These are phyloP conservation scores for Sporothrix pallida DNA, from an alignment of 2,329 filamentous ascomycete species.

Conservation along the genomic window DNA sequence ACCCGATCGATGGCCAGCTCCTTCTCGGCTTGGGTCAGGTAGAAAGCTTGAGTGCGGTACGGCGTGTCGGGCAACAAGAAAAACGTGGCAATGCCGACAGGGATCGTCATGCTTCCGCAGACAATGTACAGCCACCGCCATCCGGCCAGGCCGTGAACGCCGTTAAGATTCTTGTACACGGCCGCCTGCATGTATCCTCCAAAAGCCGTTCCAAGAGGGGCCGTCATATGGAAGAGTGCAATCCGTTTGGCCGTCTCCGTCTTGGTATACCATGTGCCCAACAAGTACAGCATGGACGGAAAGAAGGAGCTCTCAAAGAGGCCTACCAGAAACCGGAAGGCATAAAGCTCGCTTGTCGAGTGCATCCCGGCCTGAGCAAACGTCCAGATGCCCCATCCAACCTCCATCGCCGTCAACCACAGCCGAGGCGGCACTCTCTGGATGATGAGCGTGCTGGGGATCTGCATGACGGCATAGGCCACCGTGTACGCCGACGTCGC, in stretches of 20 bases:
- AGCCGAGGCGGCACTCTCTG: background rate
- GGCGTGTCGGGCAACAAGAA: conserved; percentile 36
- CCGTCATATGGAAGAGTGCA: conserved; percentile 66
- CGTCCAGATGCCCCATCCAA: conserved; percentile 39
- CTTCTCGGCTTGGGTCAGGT: conserved; percentile 51
- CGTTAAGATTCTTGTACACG: conserved; percentile 40
- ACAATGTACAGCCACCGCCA: conserved; percentile 33
- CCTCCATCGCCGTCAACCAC: conserved; percentile 30
- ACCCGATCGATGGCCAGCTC: conserved; percentile 54
- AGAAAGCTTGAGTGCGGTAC: conserved; percentile 21
- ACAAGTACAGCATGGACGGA: conserved; percentile 56
- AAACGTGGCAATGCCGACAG: conserved; percentile 37
- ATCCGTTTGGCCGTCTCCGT: conserved; percentile 66
- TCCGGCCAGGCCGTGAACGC: conserved; percentile 47
- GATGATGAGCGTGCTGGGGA: conserved; percentile 35
- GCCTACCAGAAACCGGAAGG: conserved; percentile 53
- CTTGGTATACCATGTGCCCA: conserved; percentile 63
- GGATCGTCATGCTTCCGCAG: conserved; percentile 37
- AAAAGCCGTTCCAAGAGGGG: conserved; percentile 53
- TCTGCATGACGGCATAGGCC: conserved; percentile 38
- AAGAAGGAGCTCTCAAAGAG: conserved; percentile 50
- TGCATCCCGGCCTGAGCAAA: conserved; percentile 26
- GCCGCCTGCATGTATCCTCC: conserved; percentile 51
- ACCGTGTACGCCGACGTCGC: conserved; percentile 44
- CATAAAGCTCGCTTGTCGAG: conserved; percentile 45